Percentiles rank a stretch among this genome's conserved stretches.
phyloP scores from a whole-genome alignment of 805 yeast genomes.

The Lipomyces starkeyi region DNA sequence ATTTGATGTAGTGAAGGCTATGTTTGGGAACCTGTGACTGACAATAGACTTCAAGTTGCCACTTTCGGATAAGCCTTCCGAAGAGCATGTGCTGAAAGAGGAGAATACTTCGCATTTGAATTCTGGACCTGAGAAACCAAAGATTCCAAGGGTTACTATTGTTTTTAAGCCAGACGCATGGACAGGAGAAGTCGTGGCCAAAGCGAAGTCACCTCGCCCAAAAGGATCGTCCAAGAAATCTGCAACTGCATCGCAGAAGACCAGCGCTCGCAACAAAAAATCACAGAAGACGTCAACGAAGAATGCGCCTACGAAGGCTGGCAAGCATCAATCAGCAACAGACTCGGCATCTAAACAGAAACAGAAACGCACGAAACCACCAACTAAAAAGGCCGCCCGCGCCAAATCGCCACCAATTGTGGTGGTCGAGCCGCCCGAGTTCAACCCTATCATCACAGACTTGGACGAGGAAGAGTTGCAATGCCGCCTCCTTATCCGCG shows the following conservation, averaged over 20 bases:
- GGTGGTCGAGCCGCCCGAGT: conserved; percentile 42
- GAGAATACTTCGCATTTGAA: not conserved
- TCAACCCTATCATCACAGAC: conserved; percentile 40
- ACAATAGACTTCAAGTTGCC: not conserved
- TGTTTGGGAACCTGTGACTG: not conserved
- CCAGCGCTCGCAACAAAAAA: not conserved
- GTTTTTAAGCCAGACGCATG: conserved; percentile 19
- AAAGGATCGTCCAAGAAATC: conserved; percentile 13
- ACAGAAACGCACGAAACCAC: conserved; percentile 21
- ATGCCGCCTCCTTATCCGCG: conserved; percentile 47
- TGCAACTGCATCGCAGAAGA: conserved; percentile 8
- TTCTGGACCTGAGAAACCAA: not conserved
- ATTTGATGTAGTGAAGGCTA: not conserved
- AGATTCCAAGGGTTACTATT: conserved; percentile 18
- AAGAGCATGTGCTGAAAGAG: not conserved
- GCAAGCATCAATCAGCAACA: conserved; percentile 9
- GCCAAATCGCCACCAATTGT: conserved; percentile 29
- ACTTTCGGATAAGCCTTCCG: not conserved
- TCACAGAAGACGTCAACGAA: not conserved
- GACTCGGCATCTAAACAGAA: conserved; percentile 4
- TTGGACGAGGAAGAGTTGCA: conserved; percentile 44
- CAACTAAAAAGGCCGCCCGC: conserved; percentile 21
- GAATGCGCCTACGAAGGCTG: conserved; percentile 13
- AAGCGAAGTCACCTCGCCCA: conserved; percentile 8
- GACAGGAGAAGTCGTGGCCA: not conserved